Evolutionary conservation across 371 early-diverging fungal species (phyloP).

Genomic region (Actinomucor elegans): DNA sequence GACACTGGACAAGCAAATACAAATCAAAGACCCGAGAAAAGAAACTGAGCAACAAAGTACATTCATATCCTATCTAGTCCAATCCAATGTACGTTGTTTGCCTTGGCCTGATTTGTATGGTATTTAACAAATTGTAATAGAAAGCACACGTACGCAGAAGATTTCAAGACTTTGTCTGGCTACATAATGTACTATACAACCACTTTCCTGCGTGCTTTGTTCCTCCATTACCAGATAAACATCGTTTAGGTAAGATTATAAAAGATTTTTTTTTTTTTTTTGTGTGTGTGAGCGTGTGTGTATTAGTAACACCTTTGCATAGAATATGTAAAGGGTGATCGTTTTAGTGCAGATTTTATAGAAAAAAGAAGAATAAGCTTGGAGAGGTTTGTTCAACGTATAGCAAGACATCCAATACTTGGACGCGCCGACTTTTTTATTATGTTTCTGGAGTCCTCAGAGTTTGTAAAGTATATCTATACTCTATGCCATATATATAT

Average conservation of each 20-base stretch:
- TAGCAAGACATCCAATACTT: slow-evolving; percentile 88
- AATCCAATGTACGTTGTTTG: slow-evolving; percentile 56
- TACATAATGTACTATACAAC: slow-evolving; percentile 70
- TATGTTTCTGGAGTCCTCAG: slow-evolving; percentile 80
- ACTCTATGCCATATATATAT: too few species aligned
- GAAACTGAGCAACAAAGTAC: slow-evolving; percentile 84
- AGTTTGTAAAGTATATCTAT: slow-evolving; percentile 69
- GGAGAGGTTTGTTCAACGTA: slow-evolving; percentile 78
- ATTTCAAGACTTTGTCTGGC: slow-evolving; percentile 94
- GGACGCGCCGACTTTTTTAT: slow-evolving; percentile 66
- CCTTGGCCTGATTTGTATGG: neutral
- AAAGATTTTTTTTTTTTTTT: too few species aligned
- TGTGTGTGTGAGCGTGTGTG: too few species aligned
- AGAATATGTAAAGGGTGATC: slow-evolving; percentile 95
- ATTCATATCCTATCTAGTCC: slow-evolving; percentile 84
- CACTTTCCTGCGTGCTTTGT: slow-evolving; percentile 83
- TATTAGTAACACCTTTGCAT: neutral
- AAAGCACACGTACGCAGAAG: slow-evolving; percentile 69
- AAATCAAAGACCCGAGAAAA: slow-evolving; percentile 72
- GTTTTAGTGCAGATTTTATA: slow-evolving; percentile 90
- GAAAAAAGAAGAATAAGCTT: slow-evolving; percentile 77
- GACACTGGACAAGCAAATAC: slow-evolving; percentile 16
- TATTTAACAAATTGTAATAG: neutral
- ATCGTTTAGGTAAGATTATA: slow-evolving; percentile 70
- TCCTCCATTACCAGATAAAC: slow-evolving; percentile 93